These are phyloP conservation scores for Sugiyamaella boreocaroliniensis DNA, from an alignment of 805 yeast genomes.

Conservation along the genomic window DNA sequence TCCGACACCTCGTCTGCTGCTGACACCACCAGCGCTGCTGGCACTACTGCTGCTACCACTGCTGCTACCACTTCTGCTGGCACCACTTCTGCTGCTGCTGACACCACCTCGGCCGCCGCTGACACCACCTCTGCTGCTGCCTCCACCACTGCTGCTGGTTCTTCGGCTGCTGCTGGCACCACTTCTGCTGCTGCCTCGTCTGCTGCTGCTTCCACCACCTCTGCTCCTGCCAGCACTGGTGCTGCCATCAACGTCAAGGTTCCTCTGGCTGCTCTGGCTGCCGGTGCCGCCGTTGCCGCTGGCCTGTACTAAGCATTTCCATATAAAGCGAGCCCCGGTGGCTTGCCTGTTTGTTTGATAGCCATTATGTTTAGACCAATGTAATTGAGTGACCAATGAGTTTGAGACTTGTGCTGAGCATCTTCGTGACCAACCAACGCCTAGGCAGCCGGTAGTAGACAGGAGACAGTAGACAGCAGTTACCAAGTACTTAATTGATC, in stretches of 20 bases:
- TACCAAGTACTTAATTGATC: no score
- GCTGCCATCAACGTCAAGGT: neutral
- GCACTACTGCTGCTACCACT: conserved; percentile 3
- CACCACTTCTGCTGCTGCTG: neutral
- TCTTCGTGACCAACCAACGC: no score
- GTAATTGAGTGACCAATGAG: no score
- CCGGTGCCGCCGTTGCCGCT: neutral
- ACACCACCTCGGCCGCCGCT: neutral
- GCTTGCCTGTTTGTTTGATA: no score
- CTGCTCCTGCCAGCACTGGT: neutral
- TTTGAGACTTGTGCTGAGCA: no score
- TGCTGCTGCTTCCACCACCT: conserved; percentile 1
- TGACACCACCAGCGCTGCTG: neutral
- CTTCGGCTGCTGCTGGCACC: neutral
- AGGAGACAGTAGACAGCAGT: no score
- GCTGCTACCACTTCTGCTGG: neutral
- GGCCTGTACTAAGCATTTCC: neutral
- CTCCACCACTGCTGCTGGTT: neutral
- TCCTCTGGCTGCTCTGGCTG: neutral
- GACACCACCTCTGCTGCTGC: neutral
- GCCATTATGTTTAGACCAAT: no score
- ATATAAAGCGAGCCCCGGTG: no score
- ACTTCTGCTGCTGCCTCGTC: conserved; percentile 1
- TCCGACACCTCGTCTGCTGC: conserved; percentile 8
- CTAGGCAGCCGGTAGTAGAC: no score